These are phyloP conservation scores for Eutrema salsugineum DNA, from an alignment of 441 rosid species.

Conservation along the genomic window DNA sequence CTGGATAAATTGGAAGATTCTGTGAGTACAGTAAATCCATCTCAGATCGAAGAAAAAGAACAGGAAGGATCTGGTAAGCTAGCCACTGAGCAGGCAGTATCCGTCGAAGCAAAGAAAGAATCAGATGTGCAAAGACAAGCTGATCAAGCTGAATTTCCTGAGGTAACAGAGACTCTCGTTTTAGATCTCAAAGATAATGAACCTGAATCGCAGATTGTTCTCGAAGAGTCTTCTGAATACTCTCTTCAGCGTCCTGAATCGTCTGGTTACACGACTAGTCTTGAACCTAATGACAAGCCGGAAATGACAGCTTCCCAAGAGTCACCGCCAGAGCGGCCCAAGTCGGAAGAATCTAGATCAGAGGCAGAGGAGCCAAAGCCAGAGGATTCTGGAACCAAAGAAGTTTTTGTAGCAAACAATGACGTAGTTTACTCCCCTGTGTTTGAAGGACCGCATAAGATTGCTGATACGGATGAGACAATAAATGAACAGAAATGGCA, in stretches of 20 bases:
- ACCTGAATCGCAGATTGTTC: conserved; percentile 34
- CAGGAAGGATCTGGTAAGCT: conserved; percentile 30
- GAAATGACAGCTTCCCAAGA: conserved; percentile 37
- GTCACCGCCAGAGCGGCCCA: conserved; percentile 37
- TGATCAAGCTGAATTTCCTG: conserved; percentile 32
- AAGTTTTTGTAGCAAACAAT: conserved; percentile 32
- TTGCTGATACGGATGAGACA: conserved; percentile 39
- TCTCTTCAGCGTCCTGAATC: conserved; percentile 42
- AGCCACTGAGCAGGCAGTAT: conserved; percentile 21
- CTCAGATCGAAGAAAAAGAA: conserved; percentile 40
- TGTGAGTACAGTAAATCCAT: conserved; percentile 31
- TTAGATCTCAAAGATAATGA: conserved; percentile 42
- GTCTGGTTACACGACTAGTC: conserved; percentile 34
- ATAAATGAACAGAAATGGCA: conserved; percentile 35
- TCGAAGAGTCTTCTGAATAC: conserved; percentile 5
- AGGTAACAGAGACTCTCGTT: conserved; percentile 33
- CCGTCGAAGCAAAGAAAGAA: conserved; percentile 42
- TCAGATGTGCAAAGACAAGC: conserved; percentile 29
- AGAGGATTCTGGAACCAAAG: conserved; percentile 38
- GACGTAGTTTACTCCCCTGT: conserved; percentile 29
- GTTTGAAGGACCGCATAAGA: conserved; percentile 34
- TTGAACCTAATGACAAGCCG: conserved; percentile 37
- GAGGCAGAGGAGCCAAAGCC: conserved; percentile 41
- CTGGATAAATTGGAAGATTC: conserved; percentile 34
- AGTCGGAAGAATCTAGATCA: conserved; percentile 36